Evolutionary conservation across 305 asterid genomes (phyloP), one percentile per base, ranked within the genome.

Genomic region (Fraxinus ornus): DNA sequence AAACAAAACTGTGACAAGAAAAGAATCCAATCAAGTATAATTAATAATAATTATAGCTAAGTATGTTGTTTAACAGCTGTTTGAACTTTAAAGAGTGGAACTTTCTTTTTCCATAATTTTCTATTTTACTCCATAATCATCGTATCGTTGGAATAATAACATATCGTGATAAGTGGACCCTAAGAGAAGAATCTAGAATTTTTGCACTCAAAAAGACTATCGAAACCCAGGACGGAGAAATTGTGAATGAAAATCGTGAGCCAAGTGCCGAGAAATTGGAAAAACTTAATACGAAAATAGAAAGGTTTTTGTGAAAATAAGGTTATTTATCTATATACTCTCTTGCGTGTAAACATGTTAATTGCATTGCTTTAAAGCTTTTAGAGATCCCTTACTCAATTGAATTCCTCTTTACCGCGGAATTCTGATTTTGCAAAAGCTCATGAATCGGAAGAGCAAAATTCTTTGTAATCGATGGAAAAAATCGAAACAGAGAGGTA

Each of bases 11-110:
- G 64, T 55, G 64, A 55, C 64, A n/a, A n/a, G 7, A 55, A 5
- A 55, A 55, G 64, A 55, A n/a, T 55, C 64, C 64, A 55, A 55
- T 52, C 64, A 52, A 52, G 32, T 22, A 24, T 19, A 13, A 83
- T 36, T 57, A 22, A 77, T 57, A 24, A 37, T 78, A 60, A 78
- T 70, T 22, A 86, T 77, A 41, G 80, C 44, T 19, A 81, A 81
- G 87, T 79, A 57, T 62, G 84, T 84, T 83, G 86, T 13, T 86
- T 85, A 78, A 84, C 86, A 87, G 89, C 90, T 87, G 80, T 82
- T 73, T 76, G 62, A 82, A 76, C 80, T 82, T 77, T 41, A 68
- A 82, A 70, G 82, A 81, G 79, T 79, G 24, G 73, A 73, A 64
- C 10, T 81, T 83, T 62, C 60, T 19, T 39, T 17, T 80, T 80